These are phyloP conservation scores for Gomphus sp. DNA, from an alignment of 1,284 basidiomycete species.

Conservation along the genomic window DNA sequence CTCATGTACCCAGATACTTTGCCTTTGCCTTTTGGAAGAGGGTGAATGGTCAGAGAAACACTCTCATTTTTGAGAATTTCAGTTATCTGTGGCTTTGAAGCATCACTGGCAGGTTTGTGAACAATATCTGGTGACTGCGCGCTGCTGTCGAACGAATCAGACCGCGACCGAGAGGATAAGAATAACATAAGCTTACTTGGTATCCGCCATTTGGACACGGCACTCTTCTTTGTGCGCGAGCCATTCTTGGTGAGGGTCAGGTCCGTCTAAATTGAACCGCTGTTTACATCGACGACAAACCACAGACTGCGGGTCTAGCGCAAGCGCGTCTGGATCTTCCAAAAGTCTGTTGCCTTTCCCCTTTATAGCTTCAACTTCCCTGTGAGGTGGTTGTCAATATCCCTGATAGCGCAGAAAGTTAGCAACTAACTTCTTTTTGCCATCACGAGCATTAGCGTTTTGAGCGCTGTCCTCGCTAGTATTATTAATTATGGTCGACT, in stretches of 20 bases:
- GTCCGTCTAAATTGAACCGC: conserved; percentile 24
- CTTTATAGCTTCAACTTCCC: not conserved
- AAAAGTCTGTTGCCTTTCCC: not conserved
- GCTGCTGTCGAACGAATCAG: not conserved
- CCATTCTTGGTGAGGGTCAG: not conserved
- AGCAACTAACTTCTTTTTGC: not conserved
- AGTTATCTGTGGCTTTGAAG: not conserved
- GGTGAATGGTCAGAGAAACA: not conserved
- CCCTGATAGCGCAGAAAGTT: not conserved
- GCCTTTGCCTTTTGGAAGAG: conserved; percentile 2
- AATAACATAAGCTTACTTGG: not conserved
- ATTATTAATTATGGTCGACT: not conserved
- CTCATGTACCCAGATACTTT: not conserved
- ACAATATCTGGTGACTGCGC: not conserved
- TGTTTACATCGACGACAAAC: conserved; percentile 46
- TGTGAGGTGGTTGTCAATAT: not conserved
- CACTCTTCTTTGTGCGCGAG: not conserved
- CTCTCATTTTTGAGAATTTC: not conserved
- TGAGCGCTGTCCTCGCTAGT: not conserved
- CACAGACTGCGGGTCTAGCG: conserved; percentile 44
- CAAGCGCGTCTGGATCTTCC: conserved; percentile 18
- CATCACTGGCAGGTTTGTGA: not conserved
- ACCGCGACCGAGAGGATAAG: not conserved
- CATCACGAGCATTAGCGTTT: not conserved
- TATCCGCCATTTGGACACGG: too few species aligned